These are phyloP conservation scores for Solidago caesia DNA, from an alignment of 129 eudicot genomes.

Conservation along the genomic window DNA sequence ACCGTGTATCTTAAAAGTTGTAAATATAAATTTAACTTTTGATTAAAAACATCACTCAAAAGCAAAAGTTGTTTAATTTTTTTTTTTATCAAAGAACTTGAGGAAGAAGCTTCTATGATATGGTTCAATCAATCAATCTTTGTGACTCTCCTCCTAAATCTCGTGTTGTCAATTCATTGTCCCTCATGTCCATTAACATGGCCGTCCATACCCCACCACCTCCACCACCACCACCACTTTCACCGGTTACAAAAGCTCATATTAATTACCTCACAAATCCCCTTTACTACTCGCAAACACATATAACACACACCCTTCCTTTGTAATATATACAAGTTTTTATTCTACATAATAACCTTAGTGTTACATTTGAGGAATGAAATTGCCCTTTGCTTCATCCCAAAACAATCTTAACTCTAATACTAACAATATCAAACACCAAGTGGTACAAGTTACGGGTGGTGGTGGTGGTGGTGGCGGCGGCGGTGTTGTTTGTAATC, in stretches of 20 bases:
- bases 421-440: slow-evolving; percentile 25
- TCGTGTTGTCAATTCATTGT: slow-evolving; percentile 41
- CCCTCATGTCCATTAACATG: slow-evolving; percentile 38
- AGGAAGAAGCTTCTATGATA: slow-evolving; percentile 43
- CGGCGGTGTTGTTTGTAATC: slow-evolving; percentile 24
- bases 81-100: slow-evolving; percentile 20
- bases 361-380: slow-evolving; percentile 54
- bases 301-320: not conserved
- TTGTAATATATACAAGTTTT: not conserved
- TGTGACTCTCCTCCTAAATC: slow-evolving; percentile 15
- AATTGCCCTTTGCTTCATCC: slow-evolving; percentile 70
- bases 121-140: slow-evolving; percentile 35
- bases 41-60: not conserved
- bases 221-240: slow-evolving; percentile 28
- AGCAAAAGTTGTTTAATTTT: slow-evolving; percentile 25
- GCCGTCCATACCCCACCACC: slow-evolving; percentile 47
- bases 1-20: not conserved
- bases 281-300: slow-evolving; percentile 19
- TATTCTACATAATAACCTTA: not conserved
- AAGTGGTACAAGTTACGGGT: not conserved
- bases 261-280: slow-evolving; percentile 48
- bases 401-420: slow-evolving; percentile 37
- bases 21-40: not conserved
- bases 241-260: slow-evolving; percentile 51
- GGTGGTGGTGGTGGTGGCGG: slow-evolving; percentile 18